These are phyloP conservation scores for Penicillium palitans DNA, from an alignment of 2,329 filamentous ascomycete species.

Conservation along the genomic window DNA sequence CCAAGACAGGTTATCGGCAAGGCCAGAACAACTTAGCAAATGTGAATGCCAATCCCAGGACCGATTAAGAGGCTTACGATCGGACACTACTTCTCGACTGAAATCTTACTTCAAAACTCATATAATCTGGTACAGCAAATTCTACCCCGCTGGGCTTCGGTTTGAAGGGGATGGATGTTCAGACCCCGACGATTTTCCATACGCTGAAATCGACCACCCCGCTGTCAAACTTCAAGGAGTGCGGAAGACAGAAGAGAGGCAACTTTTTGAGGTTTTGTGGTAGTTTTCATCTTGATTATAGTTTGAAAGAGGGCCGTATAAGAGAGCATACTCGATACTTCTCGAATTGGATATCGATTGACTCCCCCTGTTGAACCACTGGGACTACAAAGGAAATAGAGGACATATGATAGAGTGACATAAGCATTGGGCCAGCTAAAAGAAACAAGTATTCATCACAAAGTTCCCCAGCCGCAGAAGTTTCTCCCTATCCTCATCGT, in stretches of 20 bases:
- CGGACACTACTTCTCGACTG: background rate
- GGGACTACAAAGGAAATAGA: background rate
- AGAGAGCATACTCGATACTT: background rate
- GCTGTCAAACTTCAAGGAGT: background rate
- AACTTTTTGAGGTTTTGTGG: background rate
- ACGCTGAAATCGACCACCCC: background rate
- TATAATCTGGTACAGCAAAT: no score
- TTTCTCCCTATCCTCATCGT: slow-evolving; percentile 43
- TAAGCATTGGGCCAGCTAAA: background rate
- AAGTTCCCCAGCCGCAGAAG: slow-evolving; percentile 42
- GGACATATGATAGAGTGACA: background rate
- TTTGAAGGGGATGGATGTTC: background rate
- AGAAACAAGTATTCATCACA: slow-evolving; percentile 19
- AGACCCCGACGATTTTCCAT: background rate
- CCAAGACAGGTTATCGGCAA: background rate
- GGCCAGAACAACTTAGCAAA: background rate
- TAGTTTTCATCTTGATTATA: background rate
- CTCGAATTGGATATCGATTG: background rate
- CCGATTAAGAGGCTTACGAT: background rate
- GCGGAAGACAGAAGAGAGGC: background rate
- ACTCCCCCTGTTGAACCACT: background rate
- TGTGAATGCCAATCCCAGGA: background rate
- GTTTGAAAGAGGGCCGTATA: background rate
- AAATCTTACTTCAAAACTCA: background rate
- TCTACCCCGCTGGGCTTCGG: no score